Conservation (phyloP, 2,329 filamentous ascomycete species). For the Ophiostoma himal-ulmi region DNA sequence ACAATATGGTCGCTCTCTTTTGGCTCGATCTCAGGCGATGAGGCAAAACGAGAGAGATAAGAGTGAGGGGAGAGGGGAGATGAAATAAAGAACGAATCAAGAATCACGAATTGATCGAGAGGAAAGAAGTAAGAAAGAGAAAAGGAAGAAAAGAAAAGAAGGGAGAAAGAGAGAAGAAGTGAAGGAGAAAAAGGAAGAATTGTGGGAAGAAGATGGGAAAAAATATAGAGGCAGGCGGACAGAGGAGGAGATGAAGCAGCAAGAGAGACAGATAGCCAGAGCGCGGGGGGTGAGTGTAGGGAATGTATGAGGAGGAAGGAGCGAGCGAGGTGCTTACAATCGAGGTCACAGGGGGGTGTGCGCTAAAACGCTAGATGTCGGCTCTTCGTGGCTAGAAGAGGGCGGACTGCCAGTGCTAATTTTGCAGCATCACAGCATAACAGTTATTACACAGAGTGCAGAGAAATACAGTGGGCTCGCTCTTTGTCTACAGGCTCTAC, state of each 20-base stretch:
- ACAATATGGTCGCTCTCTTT: slow-evolving; percentile 12
- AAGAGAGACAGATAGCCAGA: not conserved
- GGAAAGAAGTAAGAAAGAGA: slow-evolving; percentile 1
- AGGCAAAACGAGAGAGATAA: slow-evolving; percentile 18
- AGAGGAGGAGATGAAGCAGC: slow-evolving; percentile 16
- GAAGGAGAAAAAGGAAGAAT: slow-evolving; percentile 21
- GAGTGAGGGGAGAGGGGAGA: slow-evolving; percentile 17
- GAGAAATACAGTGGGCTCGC: not conserved
- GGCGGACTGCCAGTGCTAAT: not conserved
- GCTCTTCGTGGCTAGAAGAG: slow-evolving; percentile 24
- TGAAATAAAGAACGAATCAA: slow-evolving; percentile 8
- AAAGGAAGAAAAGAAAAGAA: not conserved
- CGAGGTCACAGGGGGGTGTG: slow-evolving; percentile 27
- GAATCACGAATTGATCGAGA: slow-evolving; percentile 12
- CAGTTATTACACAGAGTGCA: not conserved
- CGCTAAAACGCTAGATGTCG: slow-evolving; percentile 21
- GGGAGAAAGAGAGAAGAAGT: slow-evolving; percentile 11
- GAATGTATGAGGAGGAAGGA: slow-evolving; percentile 1
- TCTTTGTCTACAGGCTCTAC: slow-evolving; percentile 6
- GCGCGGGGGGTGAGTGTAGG: slow-evolving; percentile 14
- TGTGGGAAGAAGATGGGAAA: slow-evolving; percentile 24
- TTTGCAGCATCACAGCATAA: slow-evolving; percentile 7
- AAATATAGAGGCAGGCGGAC: slow-evolving; percentile 16
- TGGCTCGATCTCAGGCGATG: slow-evolving; percentile 13
- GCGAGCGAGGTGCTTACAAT: slow-evolving; percentile 26